Evolutionary conservation across 495 filamentous ascomycete genomes (phyloP).

Genomic region (Gamarada debralockiae): DNA sequence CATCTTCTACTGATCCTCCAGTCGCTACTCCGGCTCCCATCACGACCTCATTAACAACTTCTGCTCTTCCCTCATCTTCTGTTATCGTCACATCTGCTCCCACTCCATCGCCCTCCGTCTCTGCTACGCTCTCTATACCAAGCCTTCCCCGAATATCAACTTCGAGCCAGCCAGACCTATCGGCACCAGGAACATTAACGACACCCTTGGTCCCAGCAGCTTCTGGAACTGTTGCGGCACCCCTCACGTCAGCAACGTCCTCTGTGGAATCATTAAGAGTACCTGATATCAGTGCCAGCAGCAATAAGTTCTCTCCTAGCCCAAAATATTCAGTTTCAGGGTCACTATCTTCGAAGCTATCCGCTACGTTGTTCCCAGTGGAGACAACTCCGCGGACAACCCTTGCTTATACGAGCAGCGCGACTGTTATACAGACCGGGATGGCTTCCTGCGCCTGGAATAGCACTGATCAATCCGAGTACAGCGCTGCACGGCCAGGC

Average conservation of each 20-base stretch:
- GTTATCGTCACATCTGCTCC: constrained; percentile 1
- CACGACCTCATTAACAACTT: constrained; percentile 5
- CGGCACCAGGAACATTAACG: too few relatives aligned
- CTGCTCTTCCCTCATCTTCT: constrained; percentile 3
- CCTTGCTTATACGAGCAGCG: constrained; percentile 3
- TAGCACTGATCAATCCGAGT: not conserved
- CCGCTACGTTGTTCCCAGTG: not conserved
- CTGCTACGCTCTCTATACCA: too few relatives aligned
- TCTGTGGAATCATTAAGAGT: not conserved
- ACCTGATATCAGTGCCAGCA: not conserved
- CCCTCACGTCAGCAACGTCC: not conserved
- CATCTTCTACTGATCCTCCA: not conserved
- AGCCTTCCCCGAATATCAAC: too few relatives aligned
- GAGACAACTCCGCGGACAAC: constrained; percentile 4
- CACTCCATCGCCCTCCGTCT: too few relatives aligned
- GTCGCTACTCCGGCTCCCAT: not conserved
- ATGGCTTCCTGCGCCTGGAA: not conserved
- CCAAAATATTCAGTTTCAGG: not conserved
- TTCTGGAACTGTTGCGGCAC: not conserved
- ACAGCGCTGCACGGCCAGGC: not conserved
- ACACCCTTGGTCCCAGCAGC: too few relatives aligned
- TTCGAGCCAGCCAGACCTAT: too few relatives aligned
- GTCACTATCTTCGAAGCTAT: not conserved
- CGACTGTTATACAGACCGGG: constrained; percentile 2
- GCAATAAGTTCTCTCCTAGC: not conserved